Conservation (phyloP, 306 rosid genomes). For the Vigna radiata region DNA sequence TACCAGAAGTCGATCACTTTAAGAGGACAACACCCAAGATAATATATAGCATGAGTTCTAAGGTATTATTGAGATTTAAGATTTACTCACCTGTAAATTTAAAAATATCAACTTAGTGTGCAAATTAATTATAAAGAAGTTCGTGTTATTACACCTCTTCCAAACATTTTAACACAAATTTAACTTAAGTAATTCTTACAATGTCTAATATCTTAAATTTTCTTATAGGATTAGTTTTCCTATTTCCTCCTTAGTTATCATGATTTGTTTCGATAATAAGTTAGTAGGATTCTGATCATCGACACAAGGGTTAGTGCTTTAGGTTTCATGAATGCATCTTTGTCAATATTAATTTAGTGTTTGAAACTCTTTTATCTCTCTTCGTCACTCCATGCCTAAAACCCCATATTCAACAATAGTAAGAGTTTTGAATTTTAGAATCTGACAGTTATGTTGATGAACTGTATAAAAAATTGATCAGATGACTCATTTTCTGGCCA, state of each 20-base stretch:
- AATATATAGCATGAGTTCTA: slow-evolving; percentile 14
- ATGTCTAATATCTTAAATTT: no score
- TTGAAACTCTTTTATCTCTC: not conserved
- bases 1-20: not conserved
- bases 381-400: not conserved
- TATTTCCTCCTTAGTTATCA: not conserved
- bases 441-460: slow-evolving; percentile 14
- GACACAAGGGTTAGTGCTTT: not conserved
- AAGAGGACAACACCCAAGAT: slow-evolving; percentile 7
- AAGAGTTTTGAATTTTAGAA: slow-evolving; percentile 13
- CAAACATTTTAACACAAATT: not conserved
- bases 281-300: not conserved
- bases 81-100: not conserved
- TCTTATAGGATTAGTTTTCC: not conserved
- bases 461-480: slow-evolving; percentile 7
- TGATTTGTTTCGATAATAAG: not conserved
- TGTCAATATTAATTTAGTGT: not conserved
- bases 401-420: not conserved
- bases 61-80: slow-evolving; percentile 1
- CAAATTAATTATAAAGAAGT: slow-evolving; percentile 1
- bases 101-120: not conserved
- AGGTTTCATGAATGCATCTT: slow-evolving; percentile 10
- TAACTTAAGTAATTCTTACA: not conserved
- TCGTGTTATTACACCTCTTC: not conserved
- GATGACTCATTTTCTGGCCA: slow-evolving; percentile 32